These are phyloP conservation scores for Eucalyptus tenuipes DNA, from an alignment of 345 rosid species.

Conservation along the genomic window DNA sequence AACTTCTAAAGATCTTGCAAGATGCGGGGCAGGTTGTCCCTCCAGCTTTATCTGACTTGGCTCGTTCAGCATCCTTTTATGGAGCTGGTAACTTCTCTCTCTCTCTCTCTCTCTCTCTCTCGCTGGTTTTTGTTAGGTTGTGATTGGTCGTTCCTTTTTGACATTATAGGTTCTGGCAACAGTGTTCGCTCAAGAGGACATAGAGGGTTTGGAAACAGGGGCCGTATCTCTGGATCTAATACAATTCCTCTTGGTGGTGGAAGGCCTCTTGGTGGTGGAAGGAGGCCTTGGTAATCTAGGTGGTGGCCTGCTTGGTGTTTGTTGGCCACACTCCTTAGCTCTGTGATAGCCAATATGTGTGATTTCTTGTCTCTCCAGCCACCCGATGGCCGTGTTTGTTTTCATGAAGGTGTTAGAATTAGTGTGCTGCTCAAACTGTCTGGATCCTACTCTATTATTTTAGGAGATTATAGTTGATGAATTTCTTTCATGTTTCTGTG, in stretches of 20 bases:
- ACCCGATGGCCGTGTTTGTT: not conserved
- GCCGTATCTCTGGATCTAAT: conserved; percentile 64
- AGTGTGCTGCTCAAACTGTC: not conserved
- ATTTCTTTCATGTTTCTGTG: not conserved
- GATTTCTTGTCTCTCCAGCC: not conserved
- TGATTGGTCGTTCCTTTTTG: not conserved
- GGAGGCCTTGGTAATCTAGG: conserved; percentile 38
- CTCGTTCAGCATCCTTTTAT: conserved; percentile 32
- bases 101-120: not conserved
- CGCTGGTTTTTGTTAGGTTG: not conserved
- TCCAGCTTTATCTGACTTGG: conserved; percentile 52
- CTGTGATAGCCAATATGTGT: not conserved
- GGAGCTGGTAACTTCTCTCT: conserved; percentile 36
- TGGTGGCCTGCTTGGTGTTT: not conserved
- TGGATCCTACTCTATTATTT: not conserved
- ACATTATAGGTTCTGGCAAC: conserved; percentile 36
- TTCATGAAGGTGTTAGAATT: not conserved
- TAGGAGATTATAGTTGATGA: not conserved
- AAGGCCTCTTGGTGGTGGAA: conserved; percentile 55
- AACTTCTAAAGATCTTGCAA: conserved; percentile 75
- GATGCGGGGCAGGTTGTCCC: conserved; percentile 84
- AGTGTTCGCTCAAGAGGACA: conserved; percentile 74
- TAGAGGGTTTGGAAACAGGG: conserved; percentile 58
- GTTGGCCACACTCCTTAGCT: not conserved
- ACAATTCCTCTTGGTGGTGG: conserved; percentile 44